Evolutionary conservation across 2,329 filamentous ascomycete genomes (phyloP).

Genomic region (Cylindrodendrum hubeiense): DNA sequence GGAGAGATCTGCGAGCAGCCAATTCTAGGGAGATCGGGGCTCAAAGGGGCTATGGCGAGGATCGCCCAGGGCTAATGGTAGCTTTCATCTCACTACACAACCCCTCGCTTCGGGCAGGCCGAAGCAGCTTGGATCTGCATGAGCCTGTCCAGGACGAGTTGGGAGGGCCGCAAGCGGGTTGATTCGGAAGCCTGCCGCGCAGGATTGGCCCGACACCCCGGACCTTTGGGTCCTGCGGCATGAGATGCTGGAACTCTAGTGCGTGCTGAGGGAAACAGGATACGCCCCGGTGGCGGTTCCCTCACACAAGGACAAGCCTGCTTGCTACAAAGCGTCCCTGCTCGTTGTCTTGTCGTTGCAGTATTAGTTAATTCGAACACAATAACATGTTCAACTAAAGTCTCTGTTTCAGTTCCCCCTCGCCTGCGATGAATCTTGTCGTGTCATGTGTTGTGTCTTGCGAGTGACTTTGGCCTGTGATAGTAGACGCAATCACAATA

Average conservation of each 20-base stretch:
- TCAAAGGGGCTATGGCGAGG: conserved; percentile 26
- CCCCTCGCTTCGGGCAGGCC: conserved; percentile 26
- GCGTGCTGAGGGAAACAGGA: conserved; percentile 42
- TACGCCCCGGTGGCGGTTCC: conserved; percentile 47
- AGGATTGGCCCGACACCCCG: conserved; percentile 34
- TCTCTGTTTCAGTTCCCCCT: not conserved
- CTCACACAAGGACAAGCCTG: conserved; percentile 52
- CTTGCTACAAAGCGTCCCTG: conserved; percentile 52
- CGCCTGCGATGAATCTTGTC: too few species aligned
- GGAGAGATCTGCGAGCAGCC: conserved; percentile 29
- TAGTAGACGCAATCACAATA: not conserved
- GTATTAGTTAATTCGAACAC: conserved; percentile 59
- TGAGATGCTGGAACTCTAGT: conserved; percentile 52
- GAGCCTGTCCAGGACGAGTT: conserved; percentile 11
- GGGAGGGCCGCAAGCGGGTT: conserved; percentile 34
- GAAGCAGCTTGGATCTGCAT: conserved; percentile 37
- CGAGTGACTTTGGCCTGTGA: not conserved
- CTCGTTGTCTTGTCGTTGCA: conserved; percentile 55
- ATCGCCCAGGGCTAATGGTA: conserved; percentile 40
- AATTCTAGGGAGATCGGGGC: conserved; percentile 22
- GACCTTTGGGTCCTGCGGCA: conserved; percentile 33
- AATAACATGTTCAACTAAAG: conserved; percentile 39
- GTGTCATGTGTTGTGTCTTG: not conserved
- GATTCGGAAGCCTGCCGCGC: conserved; percentile 38
- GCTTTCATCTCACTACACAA: conserved; percentile 45